A percentile compares a stretch with the other conserved stretches of the same genome.
Conservation (phyloP, 768 basidiomycete species). For the Xerocomellus intermedius region DNA sequence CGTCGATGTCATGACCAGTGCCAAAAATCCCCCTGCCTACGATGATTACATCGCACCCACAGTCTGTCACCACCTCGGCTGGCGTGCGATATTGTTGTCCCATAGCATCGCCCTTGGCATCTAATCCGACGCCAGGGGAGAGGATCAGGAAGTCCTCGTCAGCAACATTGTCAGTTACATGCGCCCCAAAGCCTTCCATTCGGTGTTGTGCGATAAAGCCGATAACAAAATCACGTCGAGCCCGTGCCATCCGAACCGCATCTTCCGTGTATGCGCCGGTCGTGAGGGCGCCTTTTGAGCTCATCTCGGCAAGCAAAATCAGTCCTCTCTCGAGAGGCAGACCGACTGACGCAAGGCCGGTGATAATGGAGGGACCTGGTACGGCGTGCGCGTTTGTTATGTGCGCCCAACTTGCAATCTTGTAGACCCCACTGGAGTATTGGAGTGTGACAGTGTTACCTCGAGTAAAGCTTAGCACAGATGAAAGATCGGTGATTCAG, state of each 20-base stretch:
- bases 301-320: constrained; percentile 95
- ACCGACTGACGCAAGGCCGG: constrained; percentile 87
- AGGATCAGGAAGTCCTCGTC: constrained; percentile 86
- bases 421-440: constrained; percentile 90
- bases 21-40: constrained; percentile 96
- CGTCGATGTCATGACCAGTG: constrained; percentile 41
- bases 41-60: constrained; percentile 94
- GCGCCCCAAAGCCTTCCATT: constrained; percentile 64
- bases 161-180: constrained; percentile 25
- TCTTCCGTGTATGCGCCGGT: constrained; percentile 79
- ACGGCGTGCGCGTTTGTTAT: constrained; percentile 96
- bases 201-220: constrained; percentile 93
- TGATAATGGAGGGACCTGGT: constrained; percentile 92
- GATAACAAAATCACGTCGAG: constrained; percentile 82
- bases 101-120: constrained; percentile 75
- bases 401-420: constrained; percentile 94
- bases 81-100: constrained; percentile 97
- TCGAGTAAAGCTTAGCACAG: constrained; percentile 32
- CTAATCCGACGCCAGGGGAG: constrained; percentile 90
- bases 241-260: constrained; percentile 85
- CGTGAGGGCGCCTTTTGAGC: constrained; percentile 82
- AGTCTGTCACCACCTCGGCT: constrained; percentile 70
- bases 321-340: constrained; percentile 79
- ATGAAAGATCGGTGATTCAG: background rate
- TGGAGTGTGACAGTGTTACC: constrained; percentile 96